Percentiles rank a stretch among this genome's conserved stretches.
phyloP scores from a whole-genome alignment of 495 filamentous ascomycete species.

The Neurospora sp. region DNA sequence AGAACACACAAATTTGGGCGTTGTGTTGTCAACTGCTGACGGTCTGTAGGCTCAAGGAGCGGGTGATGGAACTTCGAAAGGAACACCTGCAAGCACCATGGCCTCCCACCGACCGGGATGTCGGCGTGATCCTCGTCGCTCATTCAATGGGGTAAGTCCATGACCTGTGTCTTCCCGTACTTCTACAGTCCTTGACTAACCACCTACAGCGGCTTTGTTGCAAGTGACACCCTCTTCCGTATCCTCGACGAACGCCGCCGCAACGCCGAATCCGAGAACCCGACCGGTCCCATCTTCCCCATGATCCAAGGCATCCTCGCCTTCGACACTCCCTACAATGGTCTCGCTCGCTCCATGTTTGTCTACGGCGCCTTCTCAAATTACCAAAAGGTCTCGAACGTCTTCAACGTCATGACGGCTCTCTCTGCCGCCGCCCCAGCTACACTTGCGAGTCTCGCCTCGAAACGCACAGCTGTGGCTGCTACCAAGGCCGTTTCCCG shows the following conservation, averaged over 20 bases:
- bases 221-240: constrained; percentile 68
- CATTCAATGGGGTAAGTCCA: constrained; percentile 74
- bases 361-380: constrained; percentile 87
- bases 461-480: constrained; percentile 21
- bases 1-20: neutral
- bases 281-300: constrained; percentile 44
- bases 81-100: constrained; percentile 60
- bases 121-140: constrained; percentile 73
- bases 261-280: constrained; percentile 9
- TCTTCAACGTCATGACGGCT: constrained; percentile 62
- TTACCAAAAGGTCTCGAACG: constrained; percentile 64
- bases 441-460: constrained; percentile 38
- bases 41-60: constrained; percentile 64
- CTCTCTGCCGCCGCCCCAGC: constrained; percentile 39
- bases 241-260: constrained; percentile 30
- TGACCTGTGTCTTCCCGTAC: no score
- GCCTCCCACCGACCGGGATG: constrained; percentile 76
- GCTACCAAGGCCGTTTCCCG: constrained; percentile 32
- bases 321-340: constrained; percentile 91
- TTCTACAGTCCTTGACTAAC: neutral
- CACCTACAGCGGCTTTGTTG: constrained; percentile 64
- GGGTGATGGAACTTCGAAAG: constrained; percentile 80
- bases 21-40: neutral
- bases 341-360: constrained; percentile 78
- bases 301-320: constrained; percentile 74